Conservation (phyloP, 768 basidiomycete genomes). For the Pleurotus ostreatus region DNA sequence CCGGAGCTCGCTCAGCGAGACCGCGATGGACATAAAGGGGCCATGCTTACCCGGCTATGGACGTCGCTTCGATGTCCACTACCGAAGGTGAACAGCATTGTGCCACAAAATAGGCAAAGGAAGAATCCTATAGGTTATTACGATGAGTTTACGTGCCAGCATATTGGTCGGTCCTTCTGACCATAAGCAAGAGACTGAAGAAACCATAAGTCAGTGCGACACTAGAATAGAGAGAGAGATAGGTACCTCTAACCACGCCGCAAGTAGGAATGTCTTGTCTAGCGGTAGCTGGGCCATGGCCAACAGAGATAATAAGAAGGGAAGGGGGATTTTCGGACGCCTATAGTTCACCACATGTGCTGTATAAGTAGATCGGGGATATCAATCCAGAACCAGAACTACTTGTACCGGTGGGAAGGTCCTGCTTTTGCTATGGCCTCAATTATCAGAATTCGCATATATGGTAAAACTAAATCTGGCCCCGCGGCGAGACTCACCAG, state of each 20-base stretch:
- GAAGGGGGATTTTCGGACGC: too few species aligned
- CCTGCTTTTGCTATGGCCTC: too few species aligned
- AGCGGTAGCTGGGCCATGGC: conserved; percentile 12
- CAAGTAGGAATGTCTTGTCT: conserved; percentile 14
- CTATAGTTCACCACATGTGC: too few species aligned
- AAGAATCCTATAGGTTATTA: conserved; percentile 9
- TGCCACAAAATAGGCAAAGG: conserved; percentile 11
- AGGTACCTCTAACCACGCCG: conserved; percentile 16
- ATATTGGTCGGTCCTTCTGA: not conserved
- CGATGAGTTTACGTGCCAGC: not conserved
- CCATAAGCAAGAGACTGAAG: not conserved
- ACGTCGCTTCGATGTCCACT: not conserved
- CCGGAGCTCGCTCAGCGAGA: not conserved
- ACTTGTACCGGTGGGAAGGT: too few species aligned
- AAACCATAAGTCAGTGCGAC: not conserved
- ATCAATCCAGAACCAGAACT: too few species aligned
- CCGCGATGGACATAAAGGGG: not conserved
- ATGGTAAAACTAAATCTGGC: too few species aligned
- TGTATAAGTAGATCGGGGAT: too few species aligned
- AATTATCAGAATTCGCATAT: too few species aligned
- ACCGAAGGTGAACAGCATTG: conserved; percentile 11
- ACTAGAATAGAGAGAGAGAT: not conserved
- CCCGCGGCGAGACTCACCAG: too few species aligned
- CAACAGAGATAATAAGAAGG: not conserved
- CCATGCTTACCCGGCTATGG: conserved; percentile 6